These are phyloP conservation scores for Venturia effusa DNA, from an alignment of 2,329 filamentous ascomycete genomes.

Conservation along the genomic window DNA sequence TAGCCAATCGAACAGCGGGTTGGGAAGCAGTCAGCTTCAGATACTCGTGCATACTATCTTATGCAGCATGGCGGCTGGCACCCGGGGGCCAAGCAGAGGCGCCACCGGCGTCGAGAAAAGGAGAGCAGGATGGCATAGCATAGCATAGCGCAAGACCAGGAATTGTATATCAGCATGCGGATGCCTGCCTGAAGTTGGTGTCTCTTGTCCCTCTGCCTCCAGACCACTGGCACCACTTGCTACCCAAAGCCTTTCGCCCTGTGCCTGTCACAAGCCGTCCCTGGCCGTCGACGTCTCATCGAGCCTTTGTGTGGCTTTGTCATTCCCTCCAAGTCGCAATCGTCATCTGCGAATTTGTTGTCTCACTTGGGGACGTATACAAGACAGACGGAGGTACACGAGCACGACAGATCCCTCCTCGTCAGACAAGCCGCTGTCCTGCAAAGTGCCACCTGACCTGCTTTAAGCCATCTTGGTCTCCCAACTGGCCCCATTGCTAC, in stretches of 20 bases:
- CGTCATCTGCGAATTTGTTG: background rate
- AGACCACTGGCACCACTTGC: background rate
- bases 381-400: conserved; percentile 1
- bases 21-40: background rate
- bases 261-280: background rate
- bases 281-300: background rate
- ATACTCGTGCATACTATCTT: background rate
- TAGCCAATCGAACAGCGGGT: background rate
- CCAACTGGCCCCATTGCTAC: background rate
- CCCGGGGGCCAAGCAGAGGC: background rate
- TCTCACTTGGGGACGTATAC: background rate
- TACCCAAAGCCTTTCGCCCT: background rate
- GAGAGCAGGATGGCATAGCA: too few species aligned
- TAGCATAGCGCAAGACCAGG: background rate
- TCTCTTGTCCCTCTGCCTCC: background rate
- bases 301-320: background rate
- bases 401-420: background rate
- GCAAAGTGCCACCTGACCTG: background rate
- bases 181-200: background rate
- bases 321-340: background rate
- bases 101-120: background rate
- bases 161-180: background rate
- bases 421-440: background rate
- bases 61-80: background rate
- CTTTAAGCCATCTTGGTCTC: background rate